A percentile compares a stretch with the other conserved stretches of the same genome.
These are phyloP conservation scores for Asclepias syriaca DNA, from an alignment of 257 asterid species.

Conservation along the genomic window DNA sequence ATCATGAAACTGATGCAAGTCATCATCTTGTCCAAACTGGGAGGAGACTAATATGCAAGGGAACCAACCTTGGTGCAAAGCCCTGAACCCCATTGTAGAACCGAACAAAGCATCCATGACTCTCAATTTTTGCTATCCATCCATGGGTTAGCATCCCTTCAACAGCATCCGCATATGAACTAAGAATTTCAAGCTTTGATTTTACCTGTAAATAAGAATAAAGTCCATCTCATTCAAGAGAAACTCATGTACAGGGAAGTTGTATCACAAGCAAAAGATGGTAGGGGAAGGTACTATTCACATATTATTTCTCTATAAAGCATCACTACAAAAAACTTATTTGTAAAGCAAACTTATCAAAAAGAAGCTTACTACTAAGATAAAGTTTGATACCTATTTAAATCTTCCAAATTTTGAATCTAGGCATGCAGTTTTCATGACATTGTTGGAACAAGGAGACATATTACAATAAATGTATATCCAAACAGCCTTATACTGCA, in stretches of 20 bases:
- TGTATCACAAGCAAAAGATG: not conserved
- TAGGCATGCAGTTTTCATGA: not conserved
- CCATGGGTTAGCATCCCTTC: conserved; percentile 90
- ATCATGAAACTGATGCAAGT: not conserved
- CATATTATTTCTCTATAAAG: not conserved
- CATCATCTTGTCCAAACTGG: not conserved
- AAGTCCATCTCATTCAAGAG: not conserved
- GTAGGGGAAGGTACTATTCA: not conserved
- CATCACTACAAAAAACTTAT: not conserved
- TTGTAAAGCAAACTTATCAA: not conserved
- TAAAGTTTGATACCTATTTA: not conserved
- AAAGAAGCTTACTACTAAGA: not conserved
- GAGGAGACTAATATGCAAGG: not conserved
- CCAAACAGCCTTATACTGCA: not conserved
- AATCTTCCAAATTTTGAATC: not conserved
- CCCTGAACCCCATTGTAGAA: conserved; percentile 97
- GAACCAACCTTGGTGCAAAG: conserved; percentile 75
- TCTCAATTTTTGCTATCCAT: conserved; percentile 93
- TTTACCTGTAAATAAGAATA: conserved; percentile 49
- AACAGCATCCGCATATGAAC: conserved; percentile 76
- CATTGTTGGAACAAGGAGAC: not conserved
- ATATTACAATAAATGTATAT: not conserved
- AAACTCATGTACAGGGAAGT: not conserved
- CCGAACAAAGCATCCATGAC: conserved; percentile 95
- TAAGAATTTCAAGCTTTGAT: conserved; percentile 72